A percentile compares a stretch with the other conserved stretches of the same genome.
These are phyloP conservation scores for Cymbopogon flexuosus DNA, from an alignment of 202 grass and related monocot species.

Conservation along the genomic window DNA sequence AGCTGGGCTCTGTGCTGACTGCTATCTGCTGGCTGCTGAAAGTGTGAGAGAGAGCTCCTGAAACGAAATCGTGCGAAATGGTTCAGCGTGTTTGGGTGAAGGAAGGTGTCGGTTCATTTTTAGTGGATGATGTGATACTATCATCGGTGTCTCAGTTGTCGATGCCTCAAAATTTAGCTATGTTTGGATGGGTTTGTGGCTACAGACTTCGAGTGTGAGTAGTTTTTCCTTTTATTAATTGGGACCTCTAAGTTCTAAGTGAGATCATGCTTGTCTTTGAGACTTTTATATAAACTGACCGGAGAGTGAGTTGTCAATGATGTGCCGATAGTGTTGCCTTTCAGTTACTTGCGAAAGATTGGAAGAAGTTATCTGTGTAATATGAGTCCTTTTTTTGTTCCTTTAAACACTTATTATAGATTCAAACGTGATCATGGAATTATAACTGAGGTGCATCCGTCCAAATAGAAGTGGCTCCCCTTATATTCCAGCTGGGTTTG, in stretches of 20 bases:
- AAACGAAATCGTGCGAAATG: background rate
- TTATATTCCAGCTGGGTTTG: background rate
- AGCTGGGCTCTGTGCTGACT: background rate
- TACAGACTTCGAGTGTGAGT: background rate
- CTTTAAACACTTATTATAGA: background rate
- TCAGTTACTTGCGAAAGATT: background rate
- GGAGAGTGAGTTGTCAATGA: background rate
- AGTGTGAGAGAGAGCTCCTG: background rate
- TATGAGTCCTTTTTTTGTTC: background rate
- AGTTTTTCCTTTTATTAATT: background rate
- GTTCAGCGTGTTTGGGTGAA: background rate
- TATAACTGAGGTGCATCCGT: background rate
- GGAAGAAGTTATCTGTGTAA: background rate
- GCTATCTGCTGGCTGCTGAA: background rate
- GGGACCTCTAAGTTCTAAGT: background rate
- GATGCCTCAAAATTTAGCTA: background rate
- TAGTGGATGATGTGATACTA: background rate
- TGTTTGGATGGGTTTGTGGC: background rate
- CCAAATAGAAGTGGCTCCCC: background rate
- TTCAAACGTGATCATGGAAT: background rate
- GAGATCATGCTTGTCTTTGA: background rate
- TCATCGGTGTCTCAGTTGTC: background rate
- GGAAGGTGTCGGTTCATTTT: background rate
- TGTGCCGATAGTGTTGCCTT: background rate
- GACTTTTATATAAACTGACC: background rate